Base-by-base conservation (phyloP, 306 rosid species). In the Arachis stenosperma region DNA sequence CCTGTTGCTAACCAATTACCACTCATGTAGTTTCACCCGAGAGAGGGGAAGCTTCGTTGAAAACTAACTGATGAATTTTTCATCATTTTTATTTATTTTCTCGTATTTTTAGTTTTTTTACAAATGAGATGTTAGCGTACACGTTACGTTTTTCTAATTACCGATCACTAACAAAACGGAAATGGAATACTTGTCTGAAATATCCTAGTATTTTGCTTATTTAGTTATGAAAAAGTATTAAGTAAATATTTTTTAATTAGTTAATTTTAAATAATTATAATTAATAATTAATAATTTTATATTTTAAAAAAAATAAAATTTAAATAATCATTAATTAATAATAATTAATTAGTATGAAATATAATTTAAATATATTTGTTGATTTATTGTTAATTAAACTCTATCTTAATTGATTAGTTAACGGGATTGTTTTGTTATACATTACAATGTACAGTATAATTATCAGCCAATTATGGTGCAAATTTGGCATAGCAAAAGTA, bases 81-180 rank as follows among this genome's bases (percentile, higher is more conserved):
- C 27, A 22, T 22, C 1, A 22, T 22, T 22, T 22, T 22, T 22
- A 22, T 22, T 22, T 22, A 22, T 33, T 33, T 33, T 33, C 46
- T 5, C 9, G 46, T 42, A 7, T 43, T 43, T 22, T 22, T 22
- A 22, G 27, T 22, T 22, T 22, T 17, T 27, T 70, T 12, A 37
- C 53, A 10, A 14, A 39, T 9, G 3, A 27, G 44, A 59, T 39
- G 56, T 51, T 51, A 52, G 42, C 81, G 71, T 69, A 58, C 65
- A 77, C 71, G 81, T 77, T 13, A 77, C 52, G 41, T 15, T 52
- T 76, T 50, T 64, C 62, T 58, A 37, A 67, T 67, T 67, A 44
- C n/a, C 29, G 14, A 56, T n/a, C 14, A 53, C 8, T 33, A 61
- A 33, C 8, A 8, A 36, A 47, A 59, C 8, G 22, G 15, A 5